These are phyloP conservation scores for Kodamaea lidongshanica DNA, from an alignment of 805 yeast genomes.

Conservation along the genomic window DNA sequence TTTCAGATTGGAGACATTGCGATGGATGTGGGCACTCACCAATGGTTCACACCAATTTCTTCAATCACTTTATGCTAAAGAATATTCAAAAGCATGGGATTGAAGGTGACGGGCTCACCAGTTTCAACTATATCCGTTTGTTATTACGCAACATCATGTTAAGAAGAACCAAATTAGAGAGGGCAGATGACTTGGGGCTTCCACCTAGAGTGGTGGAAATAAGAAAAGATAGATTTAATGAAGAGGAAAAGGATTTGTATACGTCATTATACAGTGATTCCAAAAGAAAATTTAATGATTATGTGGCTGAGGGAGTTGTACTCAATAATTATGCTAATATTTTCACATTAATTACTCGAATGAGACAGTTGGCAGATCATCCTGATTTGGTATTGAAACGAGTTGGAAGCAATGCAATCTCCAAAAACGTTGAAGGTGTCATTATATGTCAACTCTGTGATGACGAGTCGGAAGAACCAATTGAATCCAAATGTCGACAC, in stretches of 20 bases:
- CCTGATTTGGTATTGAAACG: conserved; percentile 89
- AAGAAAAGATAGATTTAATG: conserved; percentile 81
- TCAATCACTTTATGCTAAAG: conserved; percentile 92
- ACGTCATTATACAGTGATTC: conserved; percentile 82
- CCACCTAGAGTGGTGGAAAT: conserved; percentile 95
- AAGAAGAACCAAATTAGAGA: conserved; percentile 88
- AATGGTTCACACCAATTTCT: conserved; percentile 91
- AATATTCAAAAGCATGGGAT: conserved; percentile 85
- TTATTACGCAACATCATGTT: conserved; percentile 79
- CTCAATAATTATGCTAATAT: conserved; percentile 95
- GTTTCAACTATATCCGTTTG: conserved; percentile 71
- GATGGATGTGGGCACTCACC: conserved; percentile 85
- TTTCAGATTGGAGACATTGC: conserved; percentile 77
- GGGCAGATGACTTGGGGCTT: conserved; percentile 95
- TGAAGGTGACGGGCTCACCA: conserved; percentile 71
- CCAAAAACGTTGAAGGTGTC: conserved; percentile 46
- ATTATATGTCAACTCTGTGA: conserved; percentile 87
- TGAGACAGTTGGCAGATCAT: conserved; percentile 98
- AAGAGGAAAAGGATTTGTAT: conserved; percentile 90
- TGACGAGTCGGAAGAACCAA: conserved; percentile 97
- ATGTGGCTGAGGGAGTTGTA: conserved; percentile 94
- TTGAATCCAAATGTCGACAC: conserved; percentile 91
- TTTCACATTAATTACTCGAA: conserved; percentile 89
- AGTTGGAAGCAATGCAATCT: conserved; percentile 36
- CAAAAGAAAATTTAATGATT: conserved; percentile 81